phyloP scores from a whole-genome alignment of 169 alveolate species.

The Plasmodium sp. region DNA sequence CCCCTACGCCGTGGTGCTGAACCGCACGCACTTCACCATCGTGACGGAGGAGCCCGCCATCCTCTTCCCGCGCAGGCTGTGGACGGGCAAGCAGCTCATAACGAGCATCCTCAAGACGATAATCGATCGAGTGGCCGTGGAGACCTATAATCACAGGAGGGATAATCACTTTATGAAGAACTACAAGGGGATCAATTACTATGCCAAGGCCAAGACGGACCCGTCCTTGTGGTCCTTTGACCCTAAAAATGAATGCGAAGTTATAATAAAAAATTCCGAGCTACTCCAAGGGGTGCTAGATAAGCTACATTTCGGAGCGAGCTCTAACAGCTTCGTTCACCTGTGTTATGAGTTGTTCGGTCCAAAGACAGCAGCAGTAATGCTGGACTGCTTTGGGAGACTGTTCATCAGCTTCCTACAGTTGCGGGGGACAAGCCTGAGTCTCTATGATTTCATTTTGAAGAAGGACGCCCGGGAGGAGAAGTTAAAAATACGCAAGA shows the following conservation, averaged over 20 bases:
- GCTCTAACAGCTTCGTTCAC: constrained; percentile 96
- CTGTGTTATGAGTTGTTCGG: constrained; percentile 95
- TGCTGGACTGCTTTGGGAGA: constrained; percentile 93
- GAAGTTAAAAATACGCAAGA: constrained; percentile 83
- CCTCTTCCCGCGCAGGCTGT: constrained; percentile 92
- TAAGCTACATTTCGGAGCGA: constrained; percentile 97
- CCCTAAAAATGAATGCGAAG: constrained; percentile 86
- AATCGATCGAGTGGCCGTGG: constrained; percentile 83
- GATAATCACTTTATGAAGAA: constrained; percentile 77
- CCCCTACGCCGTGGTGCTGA: constrained; percentile 39
- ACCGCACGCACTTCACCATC: constrained; percentile 15
- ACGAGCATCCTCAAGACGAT: constrained; percentile 85
- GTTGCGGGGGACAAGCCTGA: constrained; percentile 95
- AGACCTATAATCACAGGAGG: constrained; percentile 58
- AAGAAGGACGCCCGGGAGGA: constrained; percentile 88
- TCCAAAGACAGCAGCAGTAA: constrained; percentile 93
- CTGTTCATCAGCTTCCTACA: constrained; percentile 93
- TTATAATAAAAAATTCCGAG: constrained; percentile 91
- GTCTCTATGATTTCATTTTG: constrained; percentile 94
- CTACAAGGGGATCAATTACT: constrained; percentile 83
- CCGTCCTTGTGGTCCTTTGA: constrained; percentile 93
- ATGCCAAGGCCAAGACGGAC: constrained; percentile 88
- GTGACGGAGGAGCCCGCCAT: constrained; percentile 93
- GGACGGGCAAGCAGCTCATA: constrained; percentile 98
- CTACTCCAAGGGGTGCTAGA: constrained; percentile 97